Base-by-base conservation (phyloP, 164 flowering plant species). In the Stephania japonica region DNA sequence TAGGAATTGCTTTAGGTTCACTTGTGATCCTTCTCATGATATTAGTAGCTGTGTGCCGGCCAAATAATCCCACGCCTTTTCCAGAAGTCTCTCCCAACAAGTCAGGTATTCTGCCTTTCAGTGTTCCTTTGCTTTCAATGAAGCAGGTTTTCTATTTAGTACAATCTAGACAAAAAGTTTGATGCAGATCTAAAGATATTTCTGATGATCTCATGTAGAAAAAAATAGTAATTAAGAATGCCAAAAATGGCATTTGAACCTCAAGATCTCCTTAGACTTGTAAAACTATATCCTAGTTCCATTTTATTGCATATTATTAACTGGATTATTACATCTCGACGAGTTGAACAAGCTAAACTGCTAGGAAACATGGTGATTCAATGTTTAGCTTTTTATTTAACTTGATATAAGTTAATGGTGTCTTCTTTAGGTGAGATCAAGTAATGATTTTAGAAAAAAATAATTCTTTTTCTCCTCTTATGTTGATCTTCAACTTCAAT, bases 1-100 rank as follows among this genome's bases (percentile, higher is more conserved):
- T 93, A 21, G 99, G 98, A 23, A 93, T 95, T 72, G 89, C 98
- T 56, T 79, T 95, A 70, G 97, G 97, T 42, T 90, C 88, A 27
- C 88, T 91, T 69, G 91, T 86, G 63, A 79, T 93, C 77, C 90
- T 93, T 80, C 93, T 95, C 75, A 85, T 93, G 91, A 91, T 95
- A 75, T 77, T 95, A 23, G 87, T 83, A 38, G 92, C 97, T 14
- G 97, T 85, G 61, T 91, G 89, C 77, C 81, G 94, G 5, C 97
- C 94, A 0, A 85, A 88, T 76, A 81, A 80, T 42, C 85, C 91
- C 32, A 47, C 74, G 10, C 80, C 87, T 6, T 91, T 88, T 75
- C 81, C 80, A 7, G 97, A 88, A 26, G 88, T 90, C 42, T 85
- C 99, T 9, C 80, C 86, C 13, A 88, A 85, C 81, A 95, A 93